Evolutionary conservation across 2,329 filamentous ascomycete species (phyloP).

Genomic region (Chlorencoelia australis): DNA sequence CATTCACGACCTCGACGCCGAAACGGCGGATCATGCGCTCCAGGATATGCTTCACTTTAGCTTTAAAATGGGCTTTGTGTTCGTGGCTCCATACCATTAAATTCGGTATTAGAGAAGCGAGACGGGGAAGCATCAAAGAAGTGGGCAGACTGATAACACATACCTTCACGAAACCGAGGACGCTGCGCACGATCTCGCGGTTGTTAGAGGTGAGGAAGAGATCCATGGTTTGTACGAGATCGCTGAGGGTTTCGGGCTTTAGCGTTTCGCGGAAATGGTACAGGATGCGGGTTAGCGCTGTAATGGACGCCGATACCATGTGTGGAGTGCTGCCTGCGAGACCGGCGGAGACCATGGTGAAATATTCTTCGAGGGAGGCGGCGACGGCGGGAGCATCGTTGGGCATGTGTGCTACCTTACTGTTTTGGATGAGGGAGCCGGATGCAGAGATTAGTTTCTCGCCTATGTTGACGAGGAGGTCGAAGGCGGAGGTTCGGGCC

Average conservation of each 20-base stretch:
- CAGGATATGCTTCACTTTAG: slow-evolving; percentile 96
- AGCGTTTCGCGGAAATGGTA: slow-evolving; percentile 78
- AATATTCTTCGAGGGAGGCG: slow-evolving; percentile 86
- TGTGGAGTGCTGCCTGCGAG: slow-evolving; percentile 86
- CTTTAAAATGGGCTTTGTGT: slow-evolving; percentile 93
- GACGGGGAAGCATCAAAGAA: slow-evolving; percentile 66
- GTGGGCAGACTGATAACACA: slow-evolving; percentile 78
- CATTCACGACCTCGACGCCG: slow-evolving; percentile 70
- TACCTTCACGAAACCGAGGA: slow-evolving; percentile 94
- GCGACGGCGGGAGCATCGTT: slow-evolving; percentile 64
- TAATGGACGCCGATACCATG: slow-evolving; percentile 97
- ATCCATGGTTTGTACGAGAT: slow-evolving; percentile 89
- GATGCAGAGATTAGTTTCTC: slow-evolving; percentile 60
- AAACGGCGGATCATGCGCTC: slow-evolving; percentile 91
- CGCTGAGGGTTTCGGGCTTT: slow-evolving; percentile 58
- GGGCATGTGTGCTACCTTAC: slow-evolving; percentile 80
- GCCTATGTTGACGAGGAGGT: slow-evolving; percentile 80
- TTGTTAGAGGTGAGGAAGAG: slow-evolving; percentile 95
- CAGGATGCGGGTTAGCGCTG: slow-evolving; percentile 82
- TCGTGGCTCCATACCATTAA: slow-evolving; percentile 95
- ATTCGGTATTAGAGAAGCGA: slow-evolving; percentile 73
- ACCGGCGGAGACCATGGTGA: slow-evolving; percentile 96
- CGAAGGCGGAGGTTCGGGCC: slow-evolving; percentile 80
- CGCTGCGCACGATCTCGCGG: slow-evolving; percentile 89
- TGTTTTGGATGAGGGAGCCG: slow-evolving; percentile 70